Evolutionary conservation across 2,329 filamentous ascomycete genomes (phyloP), one percentile per base, ranked within the genome.

Genomic region (Dactylellina parvicollis): DNA sequence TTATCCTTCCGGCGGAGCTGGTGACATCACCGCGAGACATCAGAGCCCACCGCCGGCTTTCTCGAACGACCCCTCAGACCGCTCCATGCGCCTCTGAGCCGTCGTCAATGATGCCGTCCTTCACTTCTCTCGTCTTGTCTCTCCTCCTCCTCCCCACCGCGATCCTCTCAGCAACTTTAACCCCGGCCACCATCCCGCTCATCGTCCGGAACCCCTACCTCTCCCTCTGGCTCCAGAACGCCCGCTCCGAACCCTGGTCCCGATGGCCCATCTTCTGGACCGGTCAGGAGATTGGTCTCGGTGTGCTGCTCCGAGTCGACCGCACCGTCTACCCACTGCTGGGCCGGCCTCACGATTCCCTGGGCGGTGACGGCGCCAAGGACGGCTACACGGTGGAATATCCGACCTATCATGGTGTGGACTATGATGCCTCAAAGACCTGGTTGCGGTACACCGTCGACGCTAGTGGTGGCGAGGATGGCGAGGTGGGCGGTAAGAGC

Each of bases 211-310:
- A 86, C 76, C 86, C 86, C 5, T 88, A 88, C 76, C 79, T 88
- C 65, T 87, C 85, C 78, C 83, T 85, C 32, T 88, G 86, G 86
- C 79, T 92, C 65, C 83, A 84, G 50, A 85, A 86, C 80, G 90
- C 91, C 40, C 85, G 92, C 76, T 86, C 89, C 64, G 85, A 85
- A 47, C 92, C 92, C 1, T 96, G 92, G 92, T 85, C 87, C 60
- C 86, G 87, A 81, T 96, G 92, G 92, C 92, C 92, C 22, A 94
- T 94, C 80, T 92, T 93, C 80, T 93, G 89, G 84, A 91, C 89
- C 4, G 90, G 90, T 32, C 84, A 88, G 77, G 85, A 89, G 81
- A 79, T 85, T 59, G 84, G 84, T 10, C 84, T 86, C 76, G 83
- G 83, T 2, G 79, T 85, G 44, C 83, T 86, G 81, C 83, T 82